These are phyloP conservation scores for Hygrophila difformis DNA, from an alignment of 257 asterid species.

Conservation along the genomic window DNA sequence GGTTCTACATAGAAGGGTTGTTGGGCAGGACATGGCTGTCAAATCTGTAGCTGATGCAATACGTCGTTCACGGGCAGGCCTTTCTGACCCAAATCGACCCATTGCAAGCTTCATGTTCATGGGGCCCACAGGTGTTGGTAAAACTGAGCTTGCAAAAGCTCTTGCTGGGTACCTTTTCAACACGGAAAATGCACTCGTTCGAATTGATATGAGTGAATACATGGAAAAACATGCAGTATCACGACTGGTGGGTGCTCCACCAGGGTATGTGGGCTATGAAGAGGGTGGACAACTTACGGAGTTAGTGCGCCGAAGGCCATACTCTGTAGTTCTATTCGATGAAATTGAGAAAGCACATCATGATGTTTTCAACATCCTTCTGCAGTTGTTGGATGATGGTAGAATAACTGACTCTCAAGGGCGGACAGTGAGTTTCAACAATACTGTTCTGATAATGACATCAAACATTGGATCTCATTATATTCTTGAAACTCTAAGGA, in stretches of 20 bases:
- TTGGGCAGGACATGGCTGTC: conserved; percentile 81
- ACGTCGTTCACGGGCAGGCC: conserved; percentile 89
- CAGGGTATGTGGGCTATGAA: conserved; percentile 91
- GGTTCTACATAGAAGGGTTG: conserved; percentile 74
- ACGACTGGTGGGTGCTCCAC: conserved; percentile 90
- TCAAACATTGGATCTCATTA: conserved; percentile 82
- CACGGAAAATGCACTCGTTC: too few species aligned
- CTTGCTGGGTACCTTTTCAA: too few species aligned
- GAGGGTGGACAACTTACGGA: conserved; percentile 97
- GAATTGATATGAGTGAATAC: too few species aligned
- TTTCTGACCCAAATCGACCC: conserved; percentile 85
- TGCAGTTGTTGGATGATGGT: conserved; percentile 88
- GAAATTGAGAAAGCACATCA: conserved; percentile 93
- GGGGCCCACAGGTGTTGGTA: too few species aligned
- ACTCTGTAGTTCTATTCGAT: too few species aligned
- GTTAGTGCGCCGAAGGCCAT: conserved; percentile 86
- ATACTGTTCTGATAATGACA: conserved; percentile 79
- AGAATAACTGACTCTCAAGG: conserved; percentile 93
- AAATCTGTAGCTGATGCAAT: conserved; percentile 88
- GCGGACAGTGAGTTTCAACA: conserved; percentile 76
- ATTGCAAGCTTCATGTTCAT: conserved; percentile 97
- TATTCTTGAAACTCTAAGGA: conserved; percentile 67
- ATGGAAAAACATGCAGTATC: too few species aligned
- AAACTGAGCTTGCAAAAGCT: too few species aligned
- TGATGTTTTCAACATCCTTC: conserved; percentile 78